These are phyloP conservation scores for Aspergillus tamarii DNA, from an alignment of 2,329 filamentous ascomycete species.

Conservation along the genomic window DNA sequence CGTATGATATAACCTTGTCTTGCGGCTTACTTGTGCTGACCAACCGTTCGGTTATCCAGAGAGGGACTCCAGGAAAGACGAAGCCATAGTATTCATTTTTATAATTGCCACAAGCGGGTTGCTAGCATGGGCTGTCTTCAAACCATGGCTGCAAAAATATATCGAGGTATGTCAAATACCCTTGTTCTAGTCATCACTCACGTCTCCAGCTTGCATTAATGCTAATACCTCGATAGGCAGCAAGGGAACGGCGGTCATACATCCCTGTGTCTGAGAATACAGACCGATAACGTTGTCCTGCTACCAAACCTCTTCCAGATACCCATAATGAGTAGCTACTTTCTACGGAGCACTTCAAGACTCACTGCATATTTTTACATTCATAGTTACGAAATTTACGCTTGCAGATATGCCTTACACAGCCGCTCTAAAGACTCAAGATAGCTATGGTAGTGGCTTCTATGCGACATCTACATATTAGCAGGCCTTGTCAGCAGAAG, in stretches of 20 bases:
- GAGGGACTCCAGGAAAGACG: constrained; percentile 68
- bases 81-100: constrained; percentile 68
- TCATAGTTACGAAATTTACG: background rate
- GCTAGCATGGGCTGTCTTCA: constrained; percentile 62
- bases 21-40: background rate
- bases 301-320: background rate
- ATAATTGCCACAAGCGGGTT: constrained; percentile 65
- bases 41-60: constrained; percentile 45
- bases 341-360: background rate
- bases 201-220: background rate
- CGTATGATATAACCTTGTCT: constrained; percentile 45
- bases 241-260: constrained; percentile 54
- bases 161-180: constrained; percentile 46
- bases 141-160: constrained; percentile 63
- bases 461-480: background rate
- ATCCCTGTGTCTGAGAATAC: constrained; percentile 50
- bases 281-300: constrained; percentile 13
- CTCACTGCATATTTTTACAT: background rate
- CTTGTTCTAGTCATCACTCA: background rate
- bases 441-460: background rate
- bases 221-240: constrained; percentile 38
- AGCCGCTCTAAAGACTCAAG: background rate
- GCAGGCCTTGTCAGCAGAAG: background rate
- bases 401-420: background rate
- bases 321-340: background rate